phyloP scores from a whole-genome alignment of 306 rosid species.

The Cicer judaicum region DNA sequence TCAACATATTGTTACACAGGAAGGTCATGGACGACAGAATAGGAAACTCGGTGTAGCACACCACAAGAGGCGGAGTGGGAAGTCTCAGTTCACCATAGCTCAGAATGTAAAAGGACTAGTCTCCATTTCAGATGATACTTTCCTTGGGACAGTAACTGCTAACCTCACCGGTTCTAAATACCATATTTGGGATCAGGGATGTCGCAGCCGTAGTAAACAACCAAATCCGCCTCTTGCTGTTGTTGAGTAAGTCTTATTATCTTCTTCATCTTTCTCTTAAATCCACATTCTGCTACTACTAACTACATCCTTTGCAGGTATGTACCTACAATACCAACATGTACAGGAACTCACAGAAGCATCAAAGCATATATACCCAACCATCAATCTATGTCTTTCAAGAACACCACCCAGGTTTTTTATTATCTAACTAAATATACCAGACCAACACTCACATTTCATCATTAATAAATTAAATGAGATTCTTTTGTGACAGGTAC shows the following conservation, averaged over 20 bases:
- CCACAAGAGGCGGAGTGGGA: conserved; percentile 69
- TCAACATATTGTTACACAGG: conserved; percentile 48
- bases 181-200: conserved; percentile 83
- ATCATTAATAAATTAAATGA: too few species aligned
- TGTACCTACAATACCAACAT: conserved; percentile 72
- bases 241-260: conserved; percentile 55
- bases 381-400: conserved; percentile 78
- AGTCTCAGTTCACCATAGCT: conserved; percentile 66
- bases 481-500: conserved; percentile 47
- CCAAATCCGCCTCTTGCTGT: conserved; percentile 70
- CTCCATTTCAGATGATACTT: conserved; percentile 63
- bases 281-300: neutral
- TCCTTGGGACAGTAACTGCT: conserved; percentile 76
- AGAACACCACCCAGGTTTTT: conserved; percentile 70
- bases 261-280: neutral
- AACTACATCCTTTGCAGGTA: conserved; percentile 53
- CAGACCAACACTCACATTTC: neutral
- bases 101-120: conserved; percentile 67
- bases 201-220: conserved; percentile 44
- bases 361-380: conserved; percentile 76
- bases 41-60: conserved; percentile 84
- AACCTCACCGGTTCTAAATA: conserved; percentile 87
- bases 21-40: conserved; percentile 89
- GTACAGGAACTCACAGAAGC: conserved; percentile 85
- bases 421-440: too few species aligned